Evolutionary conservation across 495 filamentous ascomycete genomes (phyloP).

Genomic region (Podospora appendiculata): DNA sequence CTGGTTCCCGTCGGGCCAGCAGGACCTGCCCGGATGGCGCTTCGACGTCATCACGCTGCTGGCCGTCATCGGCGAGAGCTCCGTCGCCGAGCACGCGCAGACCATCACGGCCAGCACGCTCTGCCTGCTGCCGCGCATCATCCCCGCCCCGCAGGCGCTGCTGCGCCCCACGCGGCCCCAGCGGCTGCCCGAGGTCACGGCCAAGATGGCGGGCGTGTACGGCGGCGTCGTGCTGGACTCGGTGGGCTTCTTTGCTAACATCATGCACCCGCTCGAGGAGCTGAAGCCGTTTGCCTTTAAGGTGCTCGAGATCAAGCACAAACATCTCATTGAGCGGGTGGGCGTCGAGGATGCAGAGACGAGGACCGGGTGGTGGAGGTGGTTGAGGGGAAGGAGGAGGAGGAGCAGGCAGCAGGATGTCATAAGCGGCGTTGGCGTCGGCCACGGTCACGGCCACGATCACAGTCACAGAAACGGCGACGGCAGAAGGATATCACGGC

Average conservation of each 20-base stretch:
- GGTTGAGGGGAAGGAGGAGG: background rate
- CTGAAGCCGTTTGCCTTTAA: conserved; percentile 37
- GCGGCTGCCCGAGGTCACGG: conserved; percentile 45
- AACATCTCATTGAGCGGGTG: background rate
- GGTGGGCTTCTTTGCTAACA: conserved; percentile 55
- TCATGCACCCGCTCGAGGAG: conserved; percentile 48
- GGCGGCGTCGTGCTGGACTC: conserved; percentile 44
- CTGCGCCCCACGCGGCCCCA: conserved; percentile 48
- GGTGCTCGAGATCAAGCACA: conserved; percentile 38
- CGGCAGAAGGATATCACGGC: background rate
- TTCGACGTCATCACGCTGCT: conserved; percentile 57
- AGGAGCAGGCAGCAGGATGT: background rate
- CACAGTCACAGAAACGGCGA: background rate
- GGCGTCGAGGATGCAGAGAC: background rate
- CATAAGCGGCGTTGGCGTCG: background rate
- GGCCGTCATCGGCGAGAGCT: conserved; percentile 55
- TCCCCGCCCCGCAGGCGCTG: conserved; percentile 60
- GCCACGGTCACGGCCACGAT: background rate
- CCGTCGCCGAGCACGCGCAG: conserved; percentile 49
- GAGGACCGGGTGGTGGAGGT: background rate
- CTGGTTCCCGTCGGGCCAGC: conserved; percentile 32
- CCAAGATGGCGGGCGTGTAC: conserved; percentile 50
- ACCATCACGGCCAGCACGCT: conserved; percentile 48
- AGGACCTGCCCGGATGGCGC: conserved; percentile 37
- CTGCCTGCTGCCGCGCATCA: conserved; percentile 53